Conservation (phyloP, 805 yeast species). For the Lipomyces yamadae region DNA sequence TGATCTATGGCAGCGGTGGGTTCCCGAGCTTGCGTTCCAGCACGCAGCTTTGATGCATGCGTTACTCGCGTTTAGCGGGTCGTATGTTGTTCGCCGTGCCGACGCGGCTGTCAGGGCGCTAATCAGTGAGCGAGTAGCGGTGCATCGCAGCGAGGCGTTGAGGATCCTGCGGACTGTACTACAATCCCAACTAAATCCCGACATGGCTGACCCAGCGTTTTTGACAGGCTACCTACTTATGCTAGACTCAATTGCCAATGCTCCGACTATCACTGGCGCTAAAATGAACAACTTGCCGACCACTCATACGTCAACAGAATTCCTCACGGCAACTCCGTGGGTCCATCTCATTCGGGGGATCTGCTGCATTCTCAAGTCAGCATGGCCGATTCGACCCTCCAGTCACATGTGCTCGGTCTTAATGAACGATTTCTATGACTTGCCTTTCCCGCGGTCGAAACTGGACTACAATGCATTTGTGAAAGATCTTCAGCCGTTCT, state of each 20-base stretch:
- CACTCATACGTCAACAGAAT: constrained; percentile 51
- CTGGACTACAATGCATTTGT: constrained; percentile 33
- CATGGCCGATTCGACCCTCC: constrained; percentile 83
- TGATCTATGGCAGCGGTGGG: constrained; percentile 84
- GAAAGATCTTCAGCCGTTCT: constrained; percentile 22
- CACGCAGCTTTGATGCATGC: constrained; percentile 93
- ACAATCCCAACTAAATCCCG: constrained; percentile 69
- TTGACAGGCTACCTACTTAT: constrained; percentile 91
- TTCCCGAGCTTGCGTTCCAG: constrained; percentile 84
- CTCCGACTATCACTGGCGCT: constrained; percentile 7
- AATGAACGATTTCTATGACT: constrained; percentile 86
- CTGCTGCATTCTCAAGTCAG: constrained; percentile 91
- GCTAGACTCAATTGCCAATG: constrained; percentile 67
- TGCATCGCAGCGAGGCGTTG: constrained; percentile 84
- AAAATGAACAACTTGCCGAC: constrained; percentile 71
- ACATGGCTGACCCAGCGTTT: constrained; percentile 79
- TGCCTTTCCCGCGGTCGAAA: constrained; percentile 47
- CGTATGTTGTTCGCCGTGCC: constrained; percentile 71
- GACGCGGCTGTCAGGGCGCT: neutral
- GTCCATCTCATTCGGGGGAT: constrained; percentile 96
- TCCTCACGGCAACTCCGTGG: constrained; percentile 94
- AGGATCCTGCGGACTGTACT: constrained; percentile 83
- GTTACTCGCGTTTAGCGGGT: constrained; percentile 86
- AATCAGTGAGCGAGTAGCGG: constrained; percentile 18
- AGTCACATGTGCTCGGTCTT: constrained; percentile 71